Base-by-base conservation (phyloP, 2,329 filamentous ascomycete genomes). In the Corinectria fuckeliana region DNA sequence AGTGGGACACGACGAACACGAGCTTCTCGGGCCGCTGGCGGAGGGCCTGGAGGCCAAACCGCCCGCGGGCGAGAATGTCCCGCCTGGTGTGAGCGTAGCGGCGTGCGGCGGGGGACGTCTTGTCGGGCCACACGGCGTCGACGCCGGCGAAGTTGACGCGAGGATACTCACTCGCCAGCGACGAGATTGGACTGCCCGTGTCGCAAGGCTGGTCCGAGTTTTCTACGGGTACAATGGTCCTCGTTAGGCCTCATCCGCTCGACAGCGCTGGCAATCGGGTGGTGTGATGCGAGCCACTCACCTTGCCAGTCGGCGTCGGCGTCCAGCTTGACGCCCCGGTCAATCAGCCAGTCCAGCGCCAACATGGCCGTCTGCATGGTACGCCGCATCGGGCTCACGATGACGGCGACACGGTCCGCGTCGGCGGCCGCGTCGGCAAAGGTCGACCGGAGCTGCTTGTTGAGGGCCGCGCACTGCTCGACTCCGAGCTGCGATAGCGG, bases 291-390 rank as follows among this genome's bases (percentile, higher is more conserved):
- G n/a, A 20, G 42, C 10, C n/a, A 67, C 69, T 55, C 72, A 87
- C 85, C 85, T 78, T 91, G 88, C 88, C 88, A 91, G 54, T 81
- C 80, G 4, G 88, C 86, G 67, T 86, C 81, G 1, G 84, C 82
- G 47, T 83, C 74, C 21, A 89, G 78, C 44, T 78, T 80, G 18
- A 88, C 76, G 1, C 84, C 84, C 41, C 74, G 75, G 18, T 83
- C 79, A 48, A 86, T 77, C 44, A 90, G 75, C 80, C 83, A 89
- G 64, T 83, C 82, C 1, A 90, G 76, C 0, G 82, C 81, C 8
- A 83, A 76, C 39, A 82, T 76, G 1, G 87, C 83, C 2, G 88
- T 91, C 74, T 91, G 85, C 26, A 90, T 76, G 2, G 88, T 90
- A 26, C 88, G 80, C 14, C 80, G 78, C 85, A 90, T 88, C 1